Percentiles rank a stretch among this genome's conserved stretches.
phyloP scores from a whole-genome alignment of 768 basidiomycete genomes.

The Dendrothele bispora region DNA sequence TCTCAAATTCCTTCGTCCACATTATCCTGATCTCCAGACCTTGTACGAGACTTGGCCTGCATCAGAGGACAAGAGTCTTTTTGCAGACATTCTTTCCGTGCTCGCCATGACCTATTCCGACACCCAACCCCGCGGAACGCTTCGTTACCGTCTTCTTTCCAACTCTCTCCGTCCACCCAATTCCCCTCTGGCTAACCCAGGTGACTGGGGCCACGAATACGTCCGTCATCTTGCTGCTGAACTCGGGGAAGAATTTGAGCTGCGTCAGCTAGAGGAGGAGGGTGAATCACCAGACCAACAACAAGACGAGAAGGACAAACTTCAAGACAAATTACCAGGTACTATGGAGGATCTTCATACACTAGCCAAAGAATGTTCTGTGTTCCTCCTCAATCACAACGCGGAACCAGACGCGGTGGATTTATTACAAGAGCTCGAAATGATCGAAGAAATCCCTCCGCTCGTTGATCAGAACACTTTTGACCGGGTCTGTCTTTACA shows the following conservation, averaged over 20 bases:
- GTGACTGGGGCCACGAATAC: constrained; percentile 99
- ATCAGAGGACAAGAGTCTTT: constrained; percentile 87
- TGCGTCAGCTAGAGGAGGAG: constrained; percentile 58
- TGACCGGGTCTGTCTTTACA: constrained; percentile 89
- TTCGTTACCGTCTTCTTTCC: constrained; percentile 87
- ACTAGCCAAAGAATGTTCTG: constrained; percentile 82
- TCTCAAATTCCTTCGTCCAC: constrained; percentile 94
- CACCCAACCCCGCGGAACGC: constrained; percentile 93
- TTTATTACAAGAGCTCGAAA: constrained; percentile 90
- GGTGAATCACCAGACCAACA: constrained; percentile 26
- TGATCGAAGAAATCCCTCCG: constrained; percentile 72
- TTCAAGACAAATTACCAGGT: constrained; percentile 42
- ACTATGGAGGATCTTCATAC: constrained; percentile 73
- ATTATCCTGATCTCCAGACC: constrained; percentile 83
- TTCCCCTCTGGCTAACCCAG: constrained; percentile 79
- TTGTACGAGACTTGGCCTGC: constrained; percentile 80
- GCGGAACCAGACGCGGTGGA: constrained; percentile 99
- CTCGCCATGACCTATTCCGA: constrained; percentile 99
- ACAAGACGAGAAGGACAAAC: constrained; percentile 24
- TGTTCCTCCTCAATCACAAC: constrained; percentile 89
- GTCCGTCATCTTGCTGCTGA: constrained; percentile 96
- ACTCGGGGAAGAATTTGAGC: constrained; percentile 87
- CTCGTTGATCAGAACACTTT: constrained; percentile 89
- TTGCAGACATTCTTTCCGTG: constrained; percentile 96
- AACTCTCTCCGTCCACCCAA: constrained; percentile 64